Evolutionary conservation across 208 protist species (phyloP).

Genomic region (Leishmania major): DNA sequence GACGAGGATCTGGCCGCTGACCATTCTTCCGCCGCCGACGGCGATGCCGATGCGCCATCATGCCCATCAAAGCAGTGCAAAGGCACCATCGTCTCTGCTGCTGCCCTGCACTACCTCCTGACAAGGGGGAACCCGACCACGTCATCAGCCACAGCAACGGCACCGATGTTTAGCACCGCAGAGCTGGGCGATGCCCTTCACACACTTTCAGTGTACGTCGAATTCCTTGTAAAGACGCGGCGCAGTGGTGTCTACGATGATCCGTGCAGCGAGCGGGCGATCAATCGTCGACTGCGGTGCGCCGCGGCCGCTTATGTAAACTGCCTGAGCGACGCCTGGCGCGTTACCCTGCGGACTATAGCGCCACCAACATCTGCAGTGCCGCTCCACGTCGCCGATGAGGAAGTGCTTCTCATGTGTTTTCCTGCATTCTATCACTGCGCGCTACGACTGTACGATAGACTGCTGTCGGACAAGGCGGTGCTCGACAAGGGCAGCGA

Average conservation of each 20-base stretch:
- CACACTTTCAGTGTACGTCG: neutral
- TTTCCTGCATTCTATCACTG: neutral
- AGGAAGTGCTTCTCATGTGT: neutral
- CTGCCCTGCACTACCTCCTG: constrained; percentile 10
- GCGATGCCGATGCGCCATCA: neutral
- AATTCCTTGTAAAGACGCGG: neutral
- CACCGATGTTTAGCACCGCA: neutral
- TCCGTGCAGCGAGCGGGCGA: neutral
- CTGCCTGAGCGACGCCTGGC: constrained; percentile 2
- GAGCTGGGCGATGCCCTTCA: constrained; percentile 4
- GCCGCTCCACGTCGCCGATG: neutral
- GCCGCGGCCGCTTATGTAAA: neutral
- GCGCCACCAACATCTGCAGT: neutral
- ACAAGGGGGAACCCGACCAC: neutral
- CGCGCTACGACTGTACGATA: neutral
- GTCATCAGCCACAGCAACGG: no score
- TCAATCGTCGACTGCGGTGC: neutral
- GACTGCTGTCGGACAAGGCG: neutral
- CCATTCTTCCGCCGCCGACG: neutral
- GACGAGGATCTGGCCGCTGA: neutral
- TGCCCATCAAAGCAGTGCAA: no score
- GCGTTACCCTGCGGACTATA: neutral
- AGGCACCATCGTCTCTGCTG: neutral
- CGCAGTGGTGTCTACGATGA: neutral
- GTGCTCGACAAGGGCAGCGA: neutral